phyloP scores from a whole-genome alignment of 129 eudicot genomes.

The Glebionis coronaria region DNA sequence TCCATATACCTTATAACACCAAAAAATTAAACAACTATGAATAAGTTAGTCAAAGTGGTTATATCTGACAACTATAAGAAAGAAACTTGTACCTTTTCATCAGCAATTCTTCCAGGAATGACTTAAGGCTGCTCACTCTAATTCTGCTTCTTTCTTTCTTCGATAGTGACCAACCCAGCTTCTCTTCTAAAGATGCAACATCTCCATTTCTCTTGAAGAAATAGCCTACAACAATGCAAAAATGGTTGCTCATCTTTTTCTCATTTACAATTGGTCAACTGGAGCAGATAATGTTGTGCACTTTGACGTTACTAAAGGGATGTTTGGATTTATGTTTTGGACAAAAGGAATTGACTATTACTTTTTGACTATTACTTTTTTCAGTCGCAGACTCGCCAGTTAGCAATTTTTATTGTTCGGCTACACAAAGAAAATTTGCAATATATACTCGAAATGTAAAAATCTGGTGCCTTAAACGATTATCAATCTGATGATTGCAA shows the following conservation, averaged over 20 bases:
- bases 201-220: slow-evolving; percentile 88
- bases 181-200: slow-evolving; percentile 81
- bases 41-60: slow-evolving; percentile 9
- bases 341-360: too few species aligned
- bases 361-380: too few species aligned
- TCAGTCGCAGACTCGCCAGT: too few species aligned
- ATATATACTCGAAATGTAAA: too few species aligned
- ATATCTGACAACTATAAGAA: neutral
- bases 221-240: slow-evolving; percentile 57
- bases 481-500: too few species aligned
- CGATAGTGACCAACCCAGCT: slow-evolving; percentile 72
- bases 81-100: too few species aligned
- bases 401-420: too few species aligned
- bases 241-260: neutral
- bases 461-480: too few species aligned
- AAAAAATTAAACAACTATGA: slow-evolving; percentile 16
- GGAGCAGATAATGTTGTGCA: neutral
- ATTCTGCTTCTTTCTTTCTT: slow-evolving; percentile 90
- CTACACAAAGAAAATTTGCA: too few species aligned
- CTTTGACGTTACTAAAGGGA: neutral
- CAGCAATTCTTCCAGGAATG: too few species aligned
- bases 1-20: slow-evolving; percentile 66
- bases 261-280: neutral
- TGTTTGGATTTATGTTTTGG: too few species aligned
- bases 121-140: too few species aligned